These are phyloP conservation scores for Porogramme epimiltina DNA, from an alignment of 1,284 basidiomycete species.

Conservation along the genomic window DNA sequence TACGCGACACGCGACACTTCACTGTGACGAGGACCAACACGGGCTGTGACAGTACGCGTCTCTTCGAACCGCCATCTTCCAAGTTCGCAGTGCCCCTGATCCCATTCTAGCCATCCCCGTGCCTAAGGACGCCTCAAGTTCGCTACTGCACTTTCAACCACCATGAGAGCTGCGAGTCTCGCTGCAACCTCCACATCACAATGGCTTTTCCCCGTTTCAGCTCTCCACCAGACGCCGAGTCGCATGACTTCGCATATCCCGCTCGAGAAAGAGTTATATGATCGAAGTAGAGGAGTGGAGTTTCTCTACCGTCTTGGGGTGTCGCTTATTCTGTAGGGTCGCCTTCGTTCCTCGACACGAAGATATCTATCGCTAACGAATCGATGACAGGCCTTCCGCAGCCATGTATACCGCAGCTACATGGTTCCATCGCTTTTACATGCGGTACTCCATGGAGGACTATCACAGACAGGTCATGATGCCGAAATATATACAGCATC, in stretches of 20 bases:
- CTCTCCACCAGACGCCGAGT: conserved; percentile 59
- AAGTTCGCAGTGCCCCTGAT: no score
- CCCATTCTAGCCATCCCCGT: no score
- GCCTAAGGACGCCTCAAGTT: no score
- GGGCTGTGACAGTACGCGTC: conserved; percentile 10
- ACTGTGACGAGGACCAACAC: conserved; percentile 3
- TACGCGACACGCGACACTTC: not conserved
- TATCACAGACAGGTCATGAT: conserved; percentile 70
- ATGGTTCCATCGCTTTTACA: conserved; percentile 94
- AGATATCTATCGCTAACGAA: conserved; percentile 15
- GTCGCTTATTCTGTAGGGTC: conserved; percentile 69
- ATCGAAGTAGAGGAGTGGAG: conserved; percentile 76
- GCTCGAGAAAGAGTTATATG: conserved; percentile 68
- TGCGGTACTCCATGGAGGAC: conserved; percentile 87
- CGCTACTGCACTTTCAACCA: not conserved
- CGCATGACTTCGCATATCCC: conserved; percentile 49
- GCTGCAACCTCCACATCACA: conserved; percentile 40
- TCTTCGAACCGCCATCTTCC: conserved; percentile 5
- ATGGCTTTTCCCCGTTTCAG: conserved; percentile 70
- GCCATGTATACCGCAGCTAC: conserved; percentile 85
- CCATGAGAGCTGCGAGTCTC: conserved; percentile 18
- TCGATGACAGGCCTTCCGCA: conserved; percentile 60
- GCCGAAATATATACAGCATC: not conserved
- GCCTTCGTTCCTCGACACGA: not conserved
- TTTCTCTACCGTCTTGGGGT: conserved; percentile 79